Base-by-base conservation (phyloP, 441 rosid genomes). In the Erodium trifolium region DNA sequence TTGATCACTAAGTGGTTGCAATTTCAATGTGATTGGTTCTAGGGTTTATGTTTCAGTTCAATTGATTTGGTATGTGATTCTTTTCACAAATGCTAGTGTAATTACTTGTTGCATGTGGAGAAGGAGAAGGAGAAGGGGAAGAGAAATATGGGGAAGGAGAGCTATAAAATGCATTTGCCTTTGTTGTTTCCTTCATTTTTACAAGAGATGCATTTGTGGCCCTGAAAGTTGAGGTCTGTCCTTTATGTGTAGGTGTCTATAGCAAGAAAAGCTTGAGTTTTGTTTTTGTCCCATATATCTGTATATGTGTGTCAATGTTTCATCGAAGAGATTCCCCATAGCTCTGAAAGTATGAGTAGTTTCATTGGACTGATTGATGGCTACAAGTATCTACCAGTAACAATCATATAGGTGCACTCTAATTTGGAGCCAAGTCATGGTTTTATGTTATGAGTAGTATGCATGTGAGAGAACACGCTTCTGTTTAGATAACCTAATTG, bases 351-450 rank as follows among this genome's bases (percentile, higher is more conserved):
- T 16, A 6, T 16, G 62, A 55, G 9, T 55, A 17, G 0, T 55
- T 55, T 17, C 59, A 14, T 8, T 55, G 62, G 9, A 55, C 2
- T 3, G 19, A 16, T 55, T 16, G 62, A 2, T 55, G 62, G 62
- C 23, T 55, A 55, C 62, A 55, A 55, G 62, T 55, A 55, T 2
- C 19, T 55, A 45, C 12, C 51, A 9, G 51, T 45, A 45, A 45
- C 62, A 16, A 18, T 53, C 60, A 53, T 53, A 53, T 53, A 53
- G 60, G 16, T n/a, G 60, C 19, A 14, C 60, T 16, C 62, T 55
- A 8, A 14, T 45, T 45, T 45, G 2, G 51, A 45, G 62, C 11
- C n/a, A 14, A 55, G 62, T 16, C 62, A 16, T 55, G 5, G 4
- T 55, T 17, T 16, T 5, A 17, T 55, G 62, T 5, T 55, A 14